Conservation (phyloP, 257 asterid genomes). For the Solanum virginianum region DNA sequence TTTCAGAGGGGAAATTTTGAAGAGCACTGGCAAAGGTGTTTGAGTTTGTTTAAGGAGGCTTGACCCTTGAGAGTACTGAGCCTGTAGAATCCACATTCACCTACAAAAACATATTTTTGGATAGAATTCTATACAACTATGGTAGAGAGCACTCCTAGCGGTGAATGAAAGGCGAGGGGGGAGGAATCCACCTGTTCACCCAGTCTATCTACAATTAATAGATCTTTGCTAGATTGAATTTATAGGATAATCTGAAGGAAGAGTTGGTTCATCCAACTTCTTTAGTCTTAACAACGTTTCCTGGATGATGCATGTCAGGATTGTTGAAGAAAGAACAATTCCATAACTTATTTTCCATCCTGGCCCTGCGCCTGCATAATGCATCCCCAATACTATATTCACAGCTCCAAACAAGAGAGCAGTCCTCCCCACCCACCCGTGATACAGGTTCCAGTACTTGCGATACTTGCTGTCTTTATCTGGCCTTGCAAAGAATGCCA, state of each 20-base stretch:
- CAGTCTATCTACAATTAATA: neutral
- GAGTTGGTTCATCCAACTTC: slow-evolving; percentile 17
- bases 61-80: neutral
- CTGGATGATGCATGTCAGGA: slow-evolving; percentile 37
- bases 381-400: slow-evolving; percentile 62
- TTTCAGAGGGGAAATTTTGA: neutral
- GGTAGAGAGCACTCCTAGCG: neutral
- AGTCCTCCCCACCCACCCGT: slow-evolving; percentile 57
- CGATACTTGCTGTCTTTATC: slow-evolving; percentile 54
- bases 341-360: slow-evolving; percentile 59
- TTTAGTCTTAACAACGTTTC: slow-evolving; percentile 50
- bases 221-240: slow-evolving; percentile 20
- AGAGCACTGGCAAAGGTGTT: neutral
- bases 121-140: neutral
- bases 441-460: slow-evolving; percentile 63
- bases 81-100: neutral
- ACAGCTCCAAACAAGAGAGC: slow-evolving; percentile 70
- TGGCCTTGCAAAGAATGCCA: slow-evolving; percentile 66
- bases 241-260: slow-evolving; percentile 34
- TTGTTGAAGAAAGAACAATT: slow-evolving; percentile 35
- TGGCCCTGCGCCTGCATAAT: slow-evolving; percentile 45
- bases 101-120: neutral
- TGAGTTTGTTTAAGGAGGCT: neutral
- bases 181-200: neutral
- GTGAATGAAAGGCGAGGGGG: neutral